Evolutionary conservation across 2,329 filamentous ascomycete species (phyloP), one percentile per base, ranked within the genome.

Genomic region (Alternaria brassicicola): DNA sequence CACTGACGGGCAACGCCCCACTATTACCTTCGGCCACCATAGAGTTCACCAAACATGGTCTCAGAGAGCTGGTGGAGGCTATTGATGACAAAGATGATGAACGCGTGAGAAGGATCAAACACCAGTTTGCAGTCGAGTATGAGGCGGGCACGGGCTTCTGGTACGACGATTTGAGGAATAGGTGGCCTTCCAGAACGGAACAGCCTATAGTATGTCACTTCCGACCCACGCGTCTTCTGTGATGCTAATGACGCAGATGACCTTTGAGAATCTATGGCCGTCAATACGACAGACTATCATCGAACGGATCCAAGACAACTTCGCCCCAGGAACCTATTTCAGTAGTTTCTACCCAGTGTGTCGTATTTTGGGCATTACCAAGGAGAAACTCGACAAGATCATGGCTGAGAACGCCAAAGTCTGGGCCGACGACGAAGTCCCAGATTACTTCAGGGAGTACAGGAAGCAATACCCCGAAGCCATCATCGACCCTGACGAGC

Each of bases 241-340:
- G 2, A 36, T 51, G 15, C 56, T 48, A 21, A 33, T 23, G 28
- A 47, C 35, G 28, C 6, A 66, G 63, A 46, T 69, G 23, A 8
- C 36, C 3, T 68, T 71, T 42, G 15, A 28, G n/a, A 55, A 41
- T 8, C 61, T 69, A 13, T 69, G 57, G 31, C 47, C 28, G 19
- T 63, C 65, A 12, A 45, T 71, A n/a, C 63, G 66, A 17, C 55
- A 64, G 25, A 52, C 38, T 6, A 69, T 72, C 41, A 67, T 72
- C 35, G 52, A 62, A 1, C 26, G 61, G 26, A 67, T 71, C 10
- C 38, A 23, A n/a, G 51, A 55, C 2, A 63, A 65, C 17, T 51
- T 52, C 15, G 15, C 45, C 15, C 7, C n/a, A 1, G 33, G 33
- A 13, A 41, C 23, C 13, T 66, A 63, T 33, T 7, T 47, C 15